Percentiles rank a stretch among this genome's conserved stretches.
These are phyloP conservation scores for Pinus albicaulis DNA, from an alignment of 75 land plant species.

Conservation along the genomic window DNA sequence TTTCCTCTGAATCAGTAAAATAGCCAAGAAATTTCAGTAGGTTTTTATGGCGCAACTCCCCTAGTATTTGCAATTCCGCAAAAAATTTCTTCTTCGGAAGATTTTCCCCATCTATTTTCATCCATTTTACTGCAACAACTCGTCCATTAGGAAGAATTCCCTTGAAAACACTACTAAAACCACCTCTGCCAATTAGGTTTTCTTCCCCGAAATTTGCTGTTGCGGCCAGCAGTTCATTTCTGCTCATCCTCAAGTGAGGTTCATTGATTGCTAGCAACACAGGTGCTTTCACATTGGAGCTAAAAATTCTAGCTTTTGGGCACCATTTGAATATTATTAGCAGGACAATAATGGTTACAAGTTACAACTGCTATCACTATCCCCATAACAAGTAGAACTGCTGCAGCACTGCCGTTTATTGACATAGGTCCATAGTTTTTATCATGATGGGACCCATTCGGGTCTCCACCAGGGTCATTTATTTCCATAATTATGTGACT, in stretches of 20 bases:
- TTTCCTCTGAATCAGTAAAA: constrained; percentile 46
- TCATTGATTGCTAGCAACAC: constrained; percentile 13
- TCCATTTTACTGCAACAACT: constrained; percentile 30
- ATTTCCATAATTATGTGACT: neutral
- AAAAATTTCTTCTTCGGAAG: constrained; percentile 23
- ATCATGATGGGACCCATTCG: neutral
- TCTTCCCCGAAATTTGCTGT: constrained; percentile 13
- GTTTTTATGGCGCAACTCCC: constrained; percentile 65
- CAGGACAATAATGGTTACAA: neutral
- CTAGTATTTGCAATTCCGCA: constrained; percentile 65
- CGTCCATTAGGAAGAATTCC: constrained; percentile 15
- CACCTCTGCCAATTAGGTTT: constrained; percentile 23
- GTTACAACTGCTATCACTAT: neutral
- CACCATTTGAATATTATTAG: constrained; percentile 2
- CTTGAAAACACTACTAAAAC: constrained; percentile 22
- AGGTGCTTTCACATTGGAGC: constrained; percentile 11
- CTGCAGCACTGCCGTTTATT: neutral
- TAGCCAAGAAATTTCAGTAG: constrained; percentile 68
- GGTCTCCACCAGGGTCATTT: too few relatives aligned
- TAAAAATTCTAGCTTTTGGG: neutral
- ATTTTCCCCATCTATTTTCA: constrained; percentile 10
- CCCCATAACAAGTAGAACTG: neutral
- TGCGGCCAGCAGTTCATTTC: constrained; percentile 17
- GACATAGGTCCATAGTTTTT: neutral
- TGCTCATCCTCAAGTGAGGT: constrained; percentile 15